phyloP scores from a whole-genome alignment of 2,329 filamentous ascomycete genomes.

The Kalmusia sp. region DNA sequence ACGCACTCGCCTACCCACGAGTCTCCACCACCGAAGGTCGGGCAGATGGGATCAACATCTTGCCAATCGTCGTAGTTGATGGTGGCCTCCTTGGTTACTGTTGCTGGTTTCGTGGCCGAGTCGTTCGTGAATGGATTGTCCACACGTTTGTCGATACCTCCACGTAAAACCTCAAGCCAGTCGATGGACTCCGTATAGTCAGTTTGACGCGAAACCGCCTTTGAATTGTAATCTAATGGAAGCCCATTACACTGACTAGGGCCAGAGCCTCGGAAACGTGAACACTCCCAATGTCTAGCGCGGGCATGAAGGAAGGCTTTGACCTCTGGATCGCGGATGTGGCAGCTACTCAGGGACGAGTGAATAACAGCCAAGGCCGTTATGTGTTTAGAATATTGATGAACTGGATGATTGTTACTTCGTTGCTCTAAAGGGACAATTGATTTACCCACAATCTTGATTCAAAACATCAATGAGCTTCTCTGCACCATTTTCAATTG shows the following conservation, averaged over 20 bases:
- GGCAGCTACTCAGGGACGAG: conserved; percentile 23
- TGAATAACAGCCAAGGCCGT: conserved; percentile 43
- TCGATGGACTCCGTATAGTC: neutral
- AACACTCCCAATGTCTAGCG: conserved; percentile 41
- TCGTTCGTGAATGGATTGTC: neutral
- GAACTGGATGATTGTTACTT: conserved; percentile 26
- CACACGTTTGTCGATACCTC: neutral
- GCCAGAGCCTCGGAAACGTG: conserved; percentile 12
- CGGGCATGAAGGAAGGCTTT: conserved; percentile 40
- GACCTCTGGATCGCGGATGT: conserved; percentile 31
- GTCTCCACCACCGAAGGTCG: conserved; percentile 71
- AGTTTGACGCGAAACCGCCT: neutral
- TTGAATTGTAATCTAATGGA: conserved; percentile 24
- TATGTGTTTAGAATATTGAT: conserved; percentile 30
- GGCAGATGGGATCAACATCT: conserved; percentile 43
- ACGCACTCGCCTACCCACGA: conserved; percentile 65
- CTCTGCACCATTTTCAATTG: conserved; percentile 71
- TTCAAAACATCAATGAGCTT: conserved; percentile 66
- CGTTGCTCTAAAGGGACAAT: neutral
- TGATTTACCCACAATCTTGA: conserved; percentile 57
- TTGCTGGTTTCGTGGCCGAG: neutral
- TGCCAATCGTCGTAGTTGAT: neutral
- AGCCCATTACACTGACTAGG: conserved; percentile 32
- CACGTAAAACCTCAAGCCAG: conserved; percentile 15
- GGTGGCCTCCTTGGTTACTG: neutral